These are phyloP conservation scores for Naumovozyma castellii DNA, from an alignment of 805 yeast species.

Conservation along the genomic window DNA sequence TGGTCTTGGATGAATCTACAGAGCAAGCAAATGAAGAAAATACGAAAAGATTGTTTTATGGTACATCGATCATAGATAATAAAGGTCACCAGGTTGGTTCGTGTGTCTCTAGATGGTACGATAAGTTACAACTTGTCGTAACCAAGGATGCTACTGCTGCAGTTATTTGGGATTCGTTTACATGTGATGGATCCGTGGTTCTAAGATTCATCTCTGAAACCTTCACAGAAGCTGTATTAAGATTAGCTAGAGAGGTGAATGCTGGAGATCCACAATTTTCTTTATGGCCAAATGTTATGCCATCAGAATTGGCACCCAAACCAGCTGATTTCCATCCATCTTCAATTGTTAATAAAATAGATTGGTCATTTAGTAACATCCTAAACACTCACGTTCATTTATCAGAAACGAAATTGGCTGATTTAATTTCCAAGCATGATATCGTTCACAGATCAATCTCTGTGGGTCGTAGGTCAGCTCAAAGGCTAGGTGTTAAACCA, in stretches of 20 bases:
- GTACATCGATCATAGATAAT: slow-evolving; percentile 61
- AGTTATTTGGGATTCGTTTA: slow-evolving; percentile 81
- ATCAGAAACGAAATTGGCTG: slow-evolving; percentile 83
- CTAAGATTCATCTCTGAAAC: slow-evolving; percentile 80
- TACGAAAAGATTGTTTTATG: slow-evolving; percentile 68
- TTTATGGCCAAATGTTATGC: slow-evolving; percentile 27
- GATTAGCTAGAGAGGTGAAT: slow-evolving; percentile 74
- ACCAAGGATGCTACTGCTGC: slow-evolving; percentile 84
- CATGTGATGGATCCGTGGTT: slow-evolving; percentile 90
- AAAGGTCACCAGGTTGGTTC: slow-evolving; percentile 82
- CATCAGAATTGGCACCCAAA: slow-evolving; percentile 7
- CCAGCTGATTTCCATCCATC: slow-evolving; percentile 10
- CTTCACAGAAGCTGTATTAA: slow-evolving; percentile 77
- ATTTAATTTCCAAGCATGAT: slow-evolving; percentile 68
- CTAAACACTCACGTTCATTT: slow-evolving; percentile 47
- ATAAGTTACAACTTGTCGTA: slow-evolving; percentile 74
- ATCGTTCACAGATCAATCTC: slow-evolving; percentile 68
- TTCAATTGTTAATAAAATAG: slow-evolving; percentile 21
- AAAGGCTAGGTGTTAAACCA: slow-evolving; percentile 72
- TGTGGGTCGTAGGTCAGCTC: slow-evolving; percentile 69
- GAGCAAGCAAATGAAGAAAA: slow-evolving; percentile 13
- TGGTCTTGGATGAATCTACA: slow-evolving; percentile 69
- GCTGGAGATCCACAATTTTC: slow-evolving; percentile 38
- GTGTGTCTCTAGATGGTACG: slow-evolving; percentile 91
- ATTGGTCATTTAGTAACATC: slow-evolving; percentile 33